Percentiles rank a stretch among this genome's conserved stretches.
Evolutionary conservation across 495 filamentous ascomycete species (phyloP).

Genomic region (Copromyces sp.): DNA sequence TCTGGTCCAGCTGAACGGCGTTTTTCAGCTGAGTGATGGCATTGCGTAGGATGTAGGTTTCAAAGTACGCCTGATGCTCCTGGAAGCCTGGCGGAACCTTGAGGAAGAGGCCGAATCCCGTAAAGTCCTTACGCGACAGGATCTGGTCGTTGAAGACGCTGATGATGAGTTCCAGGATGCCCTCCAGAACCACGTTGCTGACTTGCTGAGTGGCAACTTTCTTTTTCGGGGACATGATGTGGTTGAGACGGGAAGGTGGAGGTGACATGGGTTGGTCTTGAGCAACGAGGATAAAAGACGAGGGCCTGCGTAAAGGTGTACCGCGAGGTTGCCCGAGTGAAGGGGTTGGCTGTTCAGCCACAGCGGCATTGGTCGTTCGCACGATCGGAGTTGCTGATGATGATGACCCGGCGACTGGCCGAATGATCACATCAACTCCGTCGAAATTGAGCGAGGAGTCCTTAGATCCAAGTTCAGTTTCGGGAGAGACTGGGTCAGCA

Average conservation of each 20-base stretch:
- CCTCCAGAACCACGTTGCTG: slow-evolving; percentile 62
- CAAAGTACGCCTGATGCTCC: slow-evolving; percentile 90
- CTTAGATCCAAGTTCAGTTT: slow-evolving; percentile 70
- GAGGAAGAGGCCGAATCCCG: slow-evolving; percentile 77
- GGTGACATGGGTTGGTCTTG: slow-evolving; percentile 46
- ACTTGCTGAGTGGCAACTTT: slow-evolving; percentile 38
- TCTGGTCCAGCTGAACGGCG: slow-evolving; percentile 57
- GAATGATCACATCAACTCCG: slow-evolving; percentile 71
- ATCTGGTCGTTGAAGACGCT: slow-evolving; percentile 76
- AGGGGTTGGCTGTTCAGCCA: slow-evolving; percentile 30
- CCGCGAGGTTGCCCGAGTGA: slow-evolving; percentile 35
- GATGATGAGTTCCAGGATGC: slow-evolving; percentile 62
- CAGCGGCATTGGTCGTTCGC: slow-evolving; percentile 53
- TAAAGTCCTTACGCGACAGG: slow-evolving; percentile 75
- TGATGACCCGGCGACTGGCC: slow-evolving; percentile 54
- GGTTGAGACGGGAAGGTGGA: slow-evolving; percentile 51
- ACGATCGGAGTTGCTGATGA: slow-evolving; percentile 50
- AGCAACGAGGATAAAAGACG: slow-evolving; percentile 82
- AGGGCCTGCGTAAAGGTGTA: slow-evolving; percentile 57
- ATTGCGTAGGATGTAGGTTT: slow-evolving; percentile 75
- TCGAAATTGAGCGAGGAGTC: slow-evolving; percentile 74
- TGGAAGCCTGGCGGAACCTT: slow-evolving; percentile 85
- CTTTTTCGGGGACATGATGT: slow-evolving; percentile 49
- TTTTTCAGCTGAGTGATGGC: slow-evolving; percentile 62
- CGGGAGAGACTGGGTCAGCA: slow-evolving; percentile 67